Evolutionary conservation across 73 alveolate genomes (phyloP).

Genomic region (Strombidium stylifer): DNA sequence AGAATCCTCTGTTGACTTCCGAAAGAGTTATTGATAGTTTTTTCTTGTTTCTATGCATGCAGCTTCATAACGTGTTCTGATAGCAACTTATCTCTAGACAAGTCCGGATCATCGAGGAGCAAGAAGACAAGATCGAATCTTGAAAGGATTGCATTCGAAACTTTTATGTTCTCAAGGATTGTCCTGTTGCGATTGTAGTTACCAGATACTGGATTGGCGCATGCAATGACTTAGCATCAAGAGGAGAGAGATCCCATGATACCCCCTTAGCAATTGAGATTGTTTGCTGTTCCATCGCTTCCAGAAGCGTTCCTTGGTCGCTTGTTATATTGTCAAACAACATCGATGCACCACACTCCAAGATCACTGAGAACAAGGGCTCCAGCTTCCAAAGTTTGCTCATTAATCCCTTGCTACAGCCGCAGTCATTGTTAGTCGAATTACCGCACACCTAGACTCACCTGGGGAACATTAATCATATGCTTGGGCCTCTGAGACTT

Average conservation of each 20-base stretch:
- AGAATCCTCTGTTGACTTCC: too few species aligned
- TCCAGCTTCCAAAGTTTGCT: slow-evolving; percentile 83
- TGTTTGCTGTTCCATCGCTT: slow-evolving; percentile 90
- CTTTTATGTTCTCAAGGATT: slow-evolving; percentile 66
- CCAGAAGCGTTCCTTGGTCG: slow-evolving; percentile 74
- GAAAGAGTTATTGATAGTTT: too few species aligned
- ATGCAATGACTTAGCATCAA: slow-evolving; percentile 80
- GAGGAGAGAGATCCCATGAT: slow-evolving; percentile 79
- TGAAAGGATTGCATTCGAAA: slow-evolving; percentile 75
- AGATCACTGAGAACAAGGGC: slow-evolving; percentile 83
- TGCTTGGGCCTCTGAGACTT: slow-evolving; percentile 81
- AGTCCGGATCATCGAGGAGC: slow-evolving; percentile 86
- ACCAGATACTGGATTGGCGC: slow-evolving; percentile 84
- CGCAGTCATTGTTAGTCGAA: slow-evolving; percentile 82
- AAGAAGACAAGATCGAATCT: slow-evolving; percentile 86
- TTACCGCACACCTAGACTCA: slow-evolving; percentile 88
- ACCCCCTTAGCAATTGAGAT: slow-evolving; percentile 90
- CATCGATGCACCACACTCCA: slow-evolving; percentile 93
- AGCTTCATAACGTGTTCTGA: slow-evolving; percentile 86
- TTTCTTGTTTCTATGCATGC: slow-evolving; percentile 51
- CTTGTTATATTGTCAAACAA: slow-evolving; percentile 87
- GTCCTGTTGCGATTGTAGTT: slow-evolving; percentile 71
- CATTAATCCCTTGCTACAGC: slow-evolving; percentile 73
- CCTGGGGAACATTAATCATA: slow-evolving; percentile 70
- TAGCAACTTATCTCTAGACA: slow-evolving; percentile 66